These are phyloP conservation scores for Diaporthe helianthi DNA, from an alignment of 2,329 filamentous ascomycete genomes.

Conservation along the genomic window DNA sequence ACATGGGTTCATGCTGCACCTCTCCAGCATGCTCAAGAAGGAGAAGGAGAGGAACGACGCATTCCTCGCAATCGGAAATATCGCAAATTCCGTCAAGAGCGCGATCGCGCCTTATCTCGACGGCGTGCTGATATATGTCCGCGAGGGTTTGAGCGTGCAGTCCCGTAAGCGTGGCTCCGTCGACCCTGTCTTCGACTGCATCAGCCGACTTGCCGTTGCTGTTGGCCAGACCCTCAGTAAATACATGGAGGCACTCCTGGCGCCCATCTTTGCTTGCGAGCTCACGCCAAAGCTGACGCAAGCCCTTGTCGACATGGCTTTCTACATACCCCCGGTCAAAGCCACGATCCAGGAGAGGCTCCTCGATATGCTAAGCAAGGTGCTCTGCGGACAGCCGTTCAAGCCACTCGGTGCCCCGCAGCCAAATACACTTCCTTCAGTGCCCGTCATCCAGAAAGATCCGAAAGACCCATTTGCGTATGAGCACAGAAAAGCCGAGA, in stretches of 20 bases:
- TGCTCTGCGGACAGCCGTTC: conserved; percentile 91
- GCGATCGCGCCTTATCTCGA: conserved; percentile 95
- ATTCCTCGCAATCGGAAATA: conserved; percentile 94
- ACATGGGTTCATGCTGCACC: conserved; percentile 95
- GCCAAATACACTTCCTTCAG: conserved; percentile 77
- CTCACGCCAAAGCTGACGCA: conserved; percentile 93
- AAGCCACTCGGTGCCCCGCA: conserved; percentile 90
- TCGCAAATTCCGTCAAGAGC: conserved; percentile 94
- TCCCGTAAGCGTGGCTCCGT: conserved; percentile 70
- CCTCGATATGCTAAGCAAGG: conserved; percentile 92
- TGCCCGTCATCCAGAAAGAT: conserved; percentile 86
- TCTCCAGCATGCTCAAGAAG: conserved; percentile 92
- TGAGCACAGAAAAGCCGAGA: conserved; percentile 81
- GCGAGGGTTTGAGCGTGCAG: conserved; percentile 86
- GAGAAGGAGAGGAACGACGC: conserved; percentile 94
- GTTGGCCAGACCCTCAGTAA: conserved; percentile 97
- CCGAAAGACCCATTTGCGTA: conserved; percentile 83
- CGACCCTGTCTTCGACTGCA: conserved; percentile 92
- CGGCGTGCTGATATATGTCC: conserved; percentile 89
- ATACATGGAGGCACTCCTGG: conserved; percentile 94
- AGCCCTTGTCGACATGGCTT: conserved; percentile 96
- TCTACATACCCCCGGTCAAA: conserved; percentile 96
- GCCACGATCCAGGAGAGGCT: conserved; percentile 91
- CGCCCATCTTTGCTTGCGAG: conserved; percentile 96
- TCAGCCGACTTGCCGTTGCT: conserved; percentile 93